Evolutionary conservation across 495 filamentous ascomycete species (phyloP).

Genomic region (Hyaloscypha finlandica): DNA sequence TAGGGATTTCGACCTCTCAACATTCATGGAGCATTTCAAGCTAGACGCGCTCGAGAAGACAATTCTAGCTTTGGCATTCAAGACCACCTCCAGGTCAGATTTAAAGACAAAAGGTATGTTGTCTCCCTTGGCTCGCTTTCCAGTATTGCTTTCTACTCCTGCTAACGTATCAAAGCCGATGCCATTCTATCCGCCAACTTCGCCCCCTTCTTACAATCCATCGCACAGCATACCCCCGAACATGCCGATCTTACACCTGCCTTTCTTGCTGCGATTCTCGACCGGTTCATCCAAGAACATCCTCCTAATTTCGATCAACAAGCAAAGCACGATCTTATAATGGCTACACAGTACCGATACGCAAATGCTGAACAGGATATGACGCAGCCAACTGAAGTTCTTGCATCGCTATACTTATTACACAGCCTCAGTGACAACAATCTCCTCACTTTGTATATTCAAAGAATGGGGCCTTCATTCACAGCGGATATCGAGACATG

Average conservation of each 20-base stretch:
- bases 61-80: conserved; percentile 86
- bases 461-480: conserved; percentile 67
- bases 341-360: conserved; percentile 70
- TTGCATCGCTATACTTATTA: conserved; percentile 72
- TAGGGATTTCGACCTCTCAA: conserved; percentile 88
- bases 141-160: conserved; percentile 24
- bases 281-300: conserved; percentile 78
- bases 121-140: conserved; percentile 16
- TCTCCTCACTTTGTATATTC: conserved; percentile 73
- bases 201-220: conserved; percentile 69
- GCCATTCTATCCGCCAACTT: conserved; percentile 76
- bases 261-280: conserved; percentile 75
- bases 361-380: conserved; percentile 51
- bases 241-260: conserved; percentile 62
- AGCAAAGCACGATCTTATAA: conserved; percentile 65
- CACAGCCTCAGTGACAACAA: conserved; percentile 64
- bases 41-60: conserved; percentile 85
- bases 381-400: conserved; percentile 68
- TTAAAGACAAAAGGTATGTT: conserved; percentile 82
- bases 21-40: conserved; percentile 92
- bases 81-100: conserved; percentile 73
- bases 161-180: conserved; percentile 62
- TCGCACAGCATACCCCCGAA: conserved; percentile 57
- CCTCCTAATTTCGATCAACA: conserved; percentile 79
- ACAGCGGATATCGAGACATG: conserved; percentile 53